Base-by-base conservation (phyloP, 345 rosid genomes). In the Pugionium cornutum region DNA sequence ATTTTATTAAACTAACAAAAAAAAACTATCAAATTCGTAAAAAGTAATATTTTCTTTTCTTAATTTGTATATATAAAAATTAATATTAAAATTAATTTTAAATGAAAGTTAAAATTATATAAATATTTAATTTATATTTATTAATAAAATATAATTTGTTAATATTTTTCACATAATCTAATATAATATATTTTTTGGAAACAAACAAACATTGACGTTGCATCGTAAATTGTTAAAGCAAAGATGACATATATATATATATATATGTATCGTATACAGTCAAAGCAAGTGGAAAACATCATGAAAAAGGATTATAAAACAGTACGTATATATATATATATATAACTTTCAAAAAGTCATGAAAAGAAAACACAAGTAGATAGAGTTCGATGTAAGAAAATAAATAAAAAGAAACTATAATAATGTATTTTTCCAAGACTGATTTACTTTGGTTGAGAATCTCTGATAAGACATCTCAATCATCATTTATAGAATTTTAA, bases 371-470 rank as follows among this genome's bases (percentile, higher is more conserved):
- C 63, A 60, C 67, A 58, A 66, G 56, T 44, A 72, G 71, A 48
- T 52, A 57, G 61, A 43, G 48, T 65, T 18, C 66, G 76, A 73
- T 53, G 54, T 57, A 51, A 44, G 7, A 39, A 55, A 45, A 58
- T 44, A 36, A 3, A 44, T 44, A 66, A 60, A 58, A 40, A 8
- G 2, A 9, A 31, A 55, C 45, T 32, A 66, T 53, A 50, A 74
- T 60, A 62, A 68, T 34, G 59, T 62, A 62, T 62, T 66, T 72
- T 70, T 64, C 70, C 76, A 65, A 65, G 61, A 72, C 54, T 50
- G 60, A 18, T 57, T 63, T 64, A 42, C 71, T 65, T 43, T 72
- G 66, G 40, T 49, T 64, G 47, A 39, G 35, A 63, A 28, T 48
- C 27, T 66, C 54, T 67, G 47, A 74, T 30, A 68, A 40, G 53